A percentile compares a stretch with the other conserved stretches of the same genome.
These are phyloP conservation scores for Lactifluus subvellereus DNA, from an alignment of 768 basidiomycete genomes.

Conservation along the genomic window DNA sequence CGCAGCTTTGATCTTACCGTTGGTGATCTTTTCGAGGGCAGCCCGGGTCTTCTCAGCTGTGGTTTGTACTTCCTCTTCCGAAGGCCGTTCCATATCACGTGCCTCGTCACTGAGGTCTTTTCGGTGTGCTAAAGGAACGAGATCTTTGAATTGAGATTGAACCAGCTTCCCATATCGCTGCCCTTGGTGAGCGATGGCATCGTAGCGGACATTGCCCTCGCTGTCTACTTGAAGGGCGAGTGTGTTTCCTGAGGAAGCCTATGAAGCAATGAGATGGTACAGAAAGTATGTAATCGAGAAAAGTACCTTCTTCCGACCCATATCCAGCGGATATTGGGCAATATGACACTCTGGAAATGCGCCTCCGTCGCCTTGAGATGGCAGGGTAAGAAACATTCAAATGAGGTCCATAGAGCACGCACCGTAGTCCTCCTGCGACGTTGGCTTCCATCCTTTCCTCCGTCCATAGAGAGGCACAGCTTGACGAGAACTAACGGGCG, in stretches of 20 bases:
- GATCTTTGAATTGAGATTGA: slow-evolving; percentile 96
- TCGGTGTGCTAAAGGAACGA: slow-evolving; percentile 85
- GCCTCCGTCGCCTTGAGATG: slow-evolving; percentile 65
- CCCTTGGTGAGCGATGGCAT: slow-evolving; percentile 94
- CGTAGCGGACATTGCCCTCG: slow-evolving; percentile 95
- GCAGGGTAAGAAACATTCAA: slow-evolving; percentile 10
- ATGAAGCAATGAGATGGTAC: slow-evolving; percentile 1
- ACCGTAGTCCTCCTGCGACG: slow-evolving; percentile 80
- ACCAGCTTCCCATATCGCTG: slow-evolving; percentile 80
- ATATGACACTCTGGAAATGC: slow-evolving; percentile 93
- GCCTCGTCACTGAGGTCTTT: slow-evolving; percentile 78
- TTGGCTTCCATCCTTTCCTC: slow-evolving; percentile 81
- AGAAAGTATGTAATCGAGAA: background rate
- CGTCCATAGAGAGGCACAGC: slow-evolving; percentile 80
- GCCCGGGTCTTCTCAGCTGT: slow-evolving; percentile 87
- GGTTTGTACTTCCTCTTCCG: slow-evolving; percentile 86
- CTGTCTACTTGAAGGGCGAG: slow-evolving; percentile 94
- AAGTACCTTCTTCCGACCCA: slow-evolving; percentile 91
- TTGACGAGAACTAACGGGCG: slow-evolving; percentile 44
- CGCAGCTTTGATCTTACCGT: slow-evolving; percentile 96
- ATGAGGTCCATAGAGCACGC: slow-evolving; percentile 29
- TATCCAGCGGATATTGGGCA: slow-evolving; percentile 93
- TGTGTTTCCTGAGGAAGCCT: slow-evolving; percentile 91
- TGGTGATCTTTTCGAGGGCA: slow-evolving; percentile 89
- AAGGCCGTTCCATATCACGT: slow-evolving; percentile 82